phyloP scores from a whole-genome alignment of 1,284 basidiomycete genomes.

The Pseudozyma hubeiensis region DNA sequence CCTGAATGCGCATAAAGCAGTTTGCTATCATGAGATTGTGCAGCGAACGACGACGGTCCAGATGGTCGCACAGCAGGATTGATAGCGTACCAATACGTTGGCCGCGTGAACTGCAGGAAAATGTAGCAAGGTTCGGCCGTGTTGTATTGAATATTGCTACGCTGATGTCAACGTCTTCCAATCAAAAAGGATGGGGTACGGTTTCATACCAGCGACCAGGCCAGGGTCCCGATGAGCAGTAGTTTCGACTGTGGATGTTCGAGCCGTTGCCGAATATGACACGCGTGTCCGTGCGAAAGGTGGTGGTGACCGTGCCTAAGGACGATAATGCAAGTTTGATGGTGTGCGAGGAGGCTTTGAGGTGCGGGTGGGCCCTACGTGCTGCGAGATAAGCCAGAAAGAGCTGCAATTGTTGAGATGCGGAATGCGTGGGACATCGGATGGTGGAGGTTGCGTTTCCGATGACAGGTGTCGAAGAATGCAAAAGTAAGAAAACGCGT shows the following conservation, averaged over 20 bases:
- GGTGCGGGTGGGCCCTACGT: constrained; percentile 10
- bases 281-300: neutral
- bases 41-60: too few relatives aligned
- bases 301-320: neutral
- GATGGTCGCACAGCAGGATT: too few relatives aligned
- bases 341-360: constrained; percentile 10
- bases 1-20: too few relatives aligned
- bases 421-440: neutral
- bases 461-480: constrained; percentile 38
- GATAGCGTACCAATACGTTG: too few relatives aligned
- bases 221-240: neutral
- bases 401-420: constrained; percentile 22
- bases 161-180: neutral
- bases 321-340: neutral
- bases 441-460: constrained; percentile 39
- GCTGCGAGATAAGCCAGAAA: constrained; percentile 1
- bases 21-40: too few relatives aligned
- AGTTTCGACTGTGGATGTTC: neutral
- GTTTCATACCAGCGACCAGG: constrained; percentile 19
- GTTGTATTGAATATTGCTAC: neutral
- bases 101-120: neutral
- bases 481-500: constrained; percentile 16
- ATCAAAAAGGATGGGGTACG: neutral
- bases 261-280: neutral
- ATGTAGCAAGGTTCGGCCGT: constrained; percentile 13